phyloP scores from a whole-genome alignment of 768 basidiomycete genomes.

The Rhizopogon rudus region DNA sequence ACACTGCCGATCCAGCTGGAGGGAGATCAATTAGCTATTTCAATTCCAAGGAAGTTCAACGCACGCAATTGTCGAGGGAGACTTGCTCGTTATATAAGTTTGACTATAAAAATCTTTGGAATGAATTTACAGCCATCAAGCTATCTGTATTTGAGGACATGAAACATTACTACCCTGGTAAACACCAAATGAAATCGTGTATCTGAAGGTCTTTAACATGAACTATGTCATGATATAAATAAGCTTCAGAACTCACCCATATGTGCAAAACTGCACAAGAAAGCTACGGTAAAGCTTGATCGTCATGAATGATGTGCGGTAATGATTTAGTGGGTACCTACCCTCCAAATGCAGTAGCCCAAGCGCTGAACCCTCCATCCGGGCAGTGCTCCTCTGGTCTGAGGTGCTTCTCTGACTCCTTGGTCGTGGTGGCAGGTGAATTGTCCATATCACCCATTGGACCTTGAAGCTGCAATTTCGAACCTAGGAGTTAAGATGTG shows the following conservation, averaged over 20 bases:
- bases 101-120: slow-evolving; percentile 34
- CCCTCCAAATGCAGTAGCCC: slow-evolving; percentile 28
- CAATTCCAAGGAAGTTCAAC: slow-evolving; percentile 5
- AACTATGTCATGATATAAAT: neutral
- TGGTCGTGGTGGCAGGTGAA: neutral
- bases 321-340: slow-evolving; percentile 7
- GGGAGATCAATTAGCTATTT: neutral
- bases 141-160: neutral
- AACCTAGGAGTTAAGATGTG: too few relatives aligned
- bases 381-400: slow-evolving; percentile 9
- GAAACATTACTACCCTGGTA: slow-evolving; percentile 31
- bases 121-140: neutral
- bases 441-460: neutral
- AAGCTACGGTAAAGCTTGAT: slow-evolving; percentile 18
- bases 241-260: slow-evolving; percentile 18
- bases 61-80: slow-evolving; percentile 36
- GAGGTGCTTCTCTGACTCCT: neutral
- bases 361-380: slow-evolving; percentile 26
- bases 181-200: slow-evolving; percentile 35
- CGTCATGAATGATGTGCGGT: neutral
- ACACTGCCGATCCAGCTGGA: slow-evolving; percentile 43
- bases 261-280: slow-evolving; percentile 34
- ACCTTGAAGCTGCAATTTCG: neutral
- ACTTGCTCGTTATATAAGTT: slow-evolving; percentile 30
- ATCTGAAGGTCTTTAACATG: slow-evolving; percentile 14